Evolutionary conservation across 164 flowering plant genomes (phyloP).

Genomic region (Aristolochia californica): DNA sequence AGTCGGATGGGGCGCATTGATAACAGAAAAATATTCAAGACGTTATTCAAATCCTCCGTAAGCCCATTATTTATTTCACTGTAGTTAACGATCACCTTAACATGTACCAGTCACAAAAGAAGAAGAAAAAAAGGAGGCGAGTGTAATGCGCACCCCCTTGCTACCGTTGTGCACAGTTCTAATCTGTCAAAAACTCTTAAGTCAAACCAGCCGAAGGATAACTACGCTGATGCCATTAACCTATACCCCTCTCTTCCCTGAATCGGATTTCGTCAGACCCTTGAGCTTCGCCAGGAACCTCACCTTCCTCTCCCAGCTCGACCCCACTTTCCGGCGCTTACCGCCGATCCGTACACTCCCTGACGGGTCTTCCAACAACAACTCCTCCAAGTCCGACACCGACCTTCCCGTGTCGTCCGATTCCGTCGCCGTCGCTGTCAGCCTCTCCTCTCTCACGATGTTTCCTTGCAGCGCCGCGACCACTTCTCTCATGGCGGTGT

Average conservation of each 20-base stretch:
- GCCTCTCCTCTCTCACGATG: conserved; percentile 12
- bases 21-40: no score
- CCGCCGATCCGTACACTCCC: conserved; percentile 7
- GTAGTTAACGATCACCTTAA: no score
- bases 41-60: no score
- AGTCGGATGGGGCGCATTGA: no score
- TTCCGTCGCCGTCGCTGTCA: conserved; percentile 1
- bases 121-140: no score
- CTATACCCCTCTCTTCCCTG: conserved; percentile 15
- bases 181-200: no score
- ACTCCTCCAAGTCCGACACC: conserved; percentile 10
- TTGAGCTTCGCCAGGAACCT: conserved; percentile 33
- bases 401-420: conserved; percentile 13
- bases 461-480: conserved; percentile 34
- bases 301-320: conserved; percentile 32
- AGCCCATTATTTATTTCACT: no score
- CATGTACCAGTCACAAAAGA: no score
- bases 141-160: no score
- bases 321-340: conserved; percentile 25
- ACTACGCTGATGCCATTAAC: not conserved
- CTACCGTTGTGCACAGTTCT: no score
- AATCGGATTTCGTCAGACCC: conserved; percentile 47
- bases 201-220: no score
- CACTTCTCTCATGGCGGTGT: conserved; percentile 42
- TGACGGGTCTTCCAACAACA: conserved; percentile 8